Evolutionary conservation across 1,139 yeast genomes (phyloP).

Genomic region (Lodderomyces theae): DNA sequence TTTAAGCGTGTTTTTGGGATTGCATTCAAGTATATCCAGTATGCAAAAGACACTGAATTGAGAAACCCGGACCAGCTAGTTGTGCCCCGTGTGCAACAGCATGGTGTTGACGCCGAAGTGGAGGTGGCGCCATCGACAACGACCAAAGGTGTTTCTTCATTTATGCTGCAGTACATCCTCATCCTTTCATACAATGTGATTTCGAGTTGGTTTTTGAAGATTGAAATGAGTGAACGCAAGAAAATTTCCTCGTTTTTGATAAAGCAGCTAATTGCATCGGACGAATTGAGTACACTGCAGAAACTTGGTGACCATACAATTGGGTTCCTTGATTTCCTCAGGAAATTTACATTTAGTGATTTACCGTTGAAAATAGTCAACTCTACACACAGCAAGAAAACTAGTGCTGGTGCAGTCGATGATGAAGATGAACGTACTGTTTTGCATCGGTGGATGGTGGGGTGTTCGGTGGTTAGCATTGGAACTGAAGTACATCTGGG

Average conservation of each 20-base stretch:
- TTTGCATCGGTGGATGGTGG: conserved; percentile 59
- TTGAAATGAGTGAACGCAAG: conserved; percentile 57
- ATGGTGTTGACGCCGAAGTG: conserved; percentile 43
- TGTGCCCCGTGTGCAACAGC: conserved; percentile 15
- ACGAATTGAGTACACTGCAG: conserved; percentile 16
- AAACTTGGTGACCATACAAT: conserved; percentile 51
- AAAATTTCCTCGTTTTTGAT: conserved; percentile 61
- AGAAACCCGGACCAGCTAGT: conserved; percentile 16
- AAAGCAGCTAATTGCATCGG: conserved; percentile 50
- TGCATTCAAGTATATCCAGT: conserved; percentile 75
- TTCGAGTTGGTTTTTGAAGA: conserved; percentile 69
- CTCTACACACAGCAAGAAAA: conserved; percentile 17
- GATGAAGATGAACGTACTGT: conserved; percentile 19
- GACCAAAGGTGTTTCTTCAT: conserved; percentile 40
- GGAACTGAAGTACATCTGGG: conserved; percentile 56
- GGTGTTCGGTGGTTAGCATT: conserved; percentile 56
- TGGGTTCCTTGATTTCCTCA: conserved; percentile 66
- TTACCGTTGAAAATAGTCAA: conserved; percentile 49
- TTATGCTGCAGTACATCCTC: conserved; percentile 57
- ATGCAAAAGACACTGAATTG: conserved; percentile 51
- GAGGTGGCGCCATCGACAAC: conserved; percentile 51
- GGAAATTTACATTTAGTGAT: conserved; percentile 66
- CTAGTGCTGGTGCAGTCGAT: too few relatives aligned
- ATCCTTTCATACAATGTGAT: conserved; percentile 68
- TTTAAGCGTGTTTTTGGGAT: conserved; percentile 79